Evolutionary conservation across 768 basidiomycete species (phyloP).

Genomic region (Hericium coralloides): DNA sequence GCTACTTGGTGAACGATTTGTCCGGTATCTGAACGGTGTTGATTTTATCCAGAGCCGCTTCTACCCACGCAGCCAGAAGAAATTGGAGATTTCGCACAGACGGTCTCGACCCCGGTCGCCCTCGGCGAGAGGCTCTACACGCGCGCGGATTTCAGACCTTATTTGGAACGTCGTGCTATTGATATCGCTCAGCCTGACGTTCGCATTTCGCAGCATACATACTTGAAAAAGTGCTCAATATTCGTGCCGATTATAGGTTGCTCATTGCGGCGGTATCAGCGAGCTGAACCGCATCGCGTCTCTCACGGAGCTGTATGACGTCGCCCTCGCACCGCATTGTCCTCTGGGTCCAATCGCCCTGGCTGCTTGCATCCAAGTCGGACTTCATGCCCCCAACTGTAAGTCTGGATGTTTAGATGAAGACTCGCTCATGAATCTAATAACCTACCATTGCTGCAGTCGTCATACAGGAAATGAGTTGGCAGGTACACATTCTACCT

Average conservation of each 20-base stretch:
- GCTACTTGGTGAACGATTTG: too few species aligned
- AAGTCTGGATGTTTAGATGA: constrained; percentile 13
- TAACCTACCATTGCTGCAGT: constrained; percentile 23
- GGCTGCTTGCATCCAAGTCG: constrained; percentile 63
- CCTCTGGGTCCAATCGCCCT: constrained; percentile 65
- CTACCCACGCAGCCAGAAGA: constrained; percentile 53
- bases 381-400: constrained; percentile 51
- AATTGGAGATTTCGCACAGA: constrained; percentile 46
- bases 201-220: constrained; percentile 5
- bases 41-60: constrained; percentile 35
- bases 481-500: constrained; percentile 30
- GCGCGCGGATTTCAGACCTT: constrained; percentile 54
- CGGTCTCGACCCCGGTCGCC: constrained; percentile 52
- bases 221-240: background rate
- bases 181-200: constrained; percentile 68
- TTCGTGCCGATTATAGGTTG: constrained; percentile 26
- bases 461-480: constrained; percentile 59
- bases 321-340: constrained; percentile 65
- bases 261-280: constrained; percentile 53
- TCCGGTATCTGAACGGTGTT: background rate
- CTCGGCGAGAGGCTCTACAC: constrained; percentile 59
- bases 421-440: too few species aligned
- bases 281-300: constrained; percentile 50
- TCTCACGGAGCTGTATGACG: constrained; percentile 60
- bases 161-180: constrained; percentile 52